phyloP scores from a whole-genome alignment of 257 asterid species.

The Capsicum pubescens region DNA sequence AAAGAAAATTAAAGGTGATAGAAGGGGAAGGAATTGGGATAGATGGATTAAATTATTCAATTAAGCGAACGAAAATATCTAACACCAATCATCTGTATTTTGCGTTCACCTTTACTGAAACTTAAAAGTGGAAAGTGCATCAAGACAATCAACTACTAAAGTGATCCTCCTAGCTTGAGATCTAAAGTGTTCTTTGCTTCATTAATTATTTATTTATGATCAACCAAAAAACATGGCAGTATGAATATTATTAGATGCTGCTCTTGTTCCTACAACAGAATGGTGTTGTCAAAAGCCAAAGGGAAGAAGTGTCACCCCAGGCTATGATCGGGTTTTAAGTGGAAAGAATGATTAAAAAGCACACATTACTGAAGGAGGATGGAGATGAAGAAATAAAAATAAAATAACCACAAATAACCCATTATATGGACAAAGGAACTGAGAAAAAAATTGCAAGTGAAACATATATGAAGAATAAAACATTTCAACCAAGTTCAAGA shows the following conservation, averaged over 20 bases:
- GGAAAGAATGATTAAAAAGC: background rate
- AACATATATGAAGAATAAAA: background rate
- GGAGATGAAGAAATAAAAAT: background rate
- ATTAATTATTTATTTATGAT: background rate
- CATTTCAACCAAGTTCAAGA: slow-evolving; percentile 13
- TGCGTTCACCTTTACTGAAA: background rate
- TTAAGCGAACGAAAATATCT: background rate
- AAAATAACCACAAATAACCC: slow-evolving; percentile 9
- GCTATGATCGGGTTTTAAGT: background rate
- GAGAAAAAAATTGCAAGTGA: background rate
- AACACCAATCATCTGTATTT: background rate
- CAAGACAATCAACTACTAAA: slow-evolving; percentile 3
- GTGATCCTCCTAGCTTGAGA: background rate
- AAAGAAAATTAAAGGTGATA: background rate
- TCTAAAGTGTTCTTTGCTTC: background rate
- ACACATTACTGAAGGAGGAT: background rate
- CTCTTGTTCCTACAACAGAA: background rate
- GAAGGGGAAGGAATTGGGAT: background rate
- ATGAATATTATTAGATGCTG: background rate
- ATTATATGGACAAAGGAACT: background rate
- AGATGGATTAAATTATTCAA: background rate
- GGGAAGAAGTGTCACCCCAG: background rate
- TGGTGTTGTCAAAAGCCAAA: background rate
- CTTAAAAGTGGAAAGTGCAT: background rate
- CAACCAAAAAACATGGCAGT: background rate